Evolutionary conservation across 164 flowering plant species (phyloP), one percentile per base, ranked within the genome.

Genomic region (Sedum album): DNA sequence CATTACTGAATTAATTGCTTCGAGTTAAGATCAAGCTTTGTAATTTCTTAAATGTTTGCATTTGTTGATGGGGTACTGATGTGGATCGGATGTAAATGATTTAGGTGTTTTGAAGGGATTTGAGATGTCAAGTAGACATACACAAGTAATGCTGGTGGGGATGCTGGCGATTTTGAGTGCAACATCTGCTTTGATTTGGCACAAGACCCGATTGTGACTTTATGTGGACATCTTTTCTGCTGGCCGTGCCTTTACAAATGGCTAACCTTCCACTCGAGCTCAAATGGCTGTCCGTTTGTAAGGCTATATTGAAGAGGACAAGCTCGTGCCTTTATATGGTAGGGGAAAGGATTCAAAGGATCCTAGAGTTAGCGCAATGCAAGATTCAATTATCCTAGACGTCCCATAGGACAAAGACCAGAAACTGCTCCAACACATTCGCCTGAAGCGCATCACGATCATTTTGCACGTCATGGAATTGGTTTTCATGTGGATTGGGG

Each of bases 211-310:
- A 77, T 86, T 63, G 85, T 84, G 0, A 86, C 90, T 35, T 67
- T 84, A 28, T 86, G 91, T 44, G 91, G 91, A 3, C 91, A 86
- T 70, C 81, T 86, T 5, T 86, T 79, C 67, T 86, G 91, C 68
- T 86, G 91, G 91, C 88, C 91, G 7, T 86, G 91, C 60, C 83
- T 86, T 1, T 86, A 82, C 76, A 80, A 74, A 41, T 86, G 91
- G 91, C 83, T 86, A 6, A 76, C 74, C 25, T 46, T 66, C 63
- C 91, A 86, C 42, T 86, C 91, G 0, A 80, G 71, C 26, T 79
- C 80, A 17, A 79, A 73, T 20, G 87, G 81, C 48, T 86, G 91
- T 72, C 91, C 91, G 88, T 86, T 51, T 86, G 91, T 66, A 86
- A 86, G 71, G 88, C 91, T 38, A 72, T 82, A 64, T 86, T 8